phyloP scores from a whole-genome alignment of 1,139 yeast species.

The Saccharomycopsis phalli region DNA sequence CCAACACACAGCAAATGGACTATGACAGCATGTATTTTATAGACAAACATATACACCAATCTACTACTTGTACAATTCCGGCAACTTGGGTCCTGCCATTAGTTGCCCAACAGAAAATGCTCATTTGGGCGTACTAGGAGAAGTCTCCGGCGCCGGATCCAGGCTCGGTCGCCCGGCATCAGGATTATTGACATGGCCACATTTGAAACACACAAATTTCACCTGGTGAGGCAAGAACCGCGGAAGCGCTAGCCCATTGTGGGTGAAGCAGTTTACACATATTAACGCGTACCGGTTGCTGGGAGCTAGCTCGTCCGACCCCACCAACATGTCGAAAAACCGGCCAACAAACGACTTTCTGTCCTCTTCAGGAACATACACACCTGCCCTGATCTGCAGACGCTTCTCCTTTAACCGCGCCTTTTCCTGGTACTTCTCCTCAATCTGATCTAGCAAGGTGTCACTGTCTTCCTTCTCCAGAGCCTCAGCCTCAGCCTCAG shows the following conservation, averaged over 20 bases:
- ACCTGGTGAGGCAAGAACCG: slow-evolving; percentile 49
- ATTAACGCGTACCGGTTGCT: slow-evolving; percentile 64
- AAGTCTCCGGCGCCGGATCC: too few species aligned
- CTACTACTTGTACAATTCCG: too few species aligned
- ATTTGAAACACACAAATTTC: slow-evolving; percentile 61
- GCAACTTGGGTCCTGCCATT: too few species aligned
- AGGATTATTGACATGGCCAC: slow-evolving; percentile 52
- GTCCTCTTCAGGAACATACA: slow-evolving; percentile 9
- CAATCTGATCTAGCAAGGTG: slow-evolving; percentile 26
- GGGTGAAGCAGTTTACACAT: slow-evolving; percentile 53
- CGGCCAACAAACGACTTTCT: background rate
- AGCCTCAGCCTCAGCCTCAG: background rate
- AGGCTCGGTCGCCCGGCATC: too few species aligned
- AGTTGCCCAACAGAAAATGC: too few species aligned
- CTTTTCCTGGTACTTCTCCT: slow-evolving; percentile 35
- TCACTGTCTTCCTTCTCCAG: slow-evolving; percentile 24
- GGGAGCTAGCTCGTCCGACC: slow-evolving; percentile 62
- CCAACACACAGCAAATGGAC: too few species aligned
- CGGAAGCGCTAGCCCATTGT: slow-evolving; percentile 81
- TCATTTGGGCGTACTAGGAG: too few species aligned
- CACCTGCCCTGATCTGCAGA: slow-evolving; percentile 8
- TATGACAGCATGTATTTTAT: too few species aligned
- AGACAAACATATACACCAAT: too few species aligned
- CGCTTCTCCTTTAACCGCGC: slow-evolving; percentile 29
- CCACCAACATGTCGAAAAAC: slow-evolving; percentile 45